A percentile compares a stretch with the other conserved stretches of the same genome.
Evolutionary conservation across 768 basidiomycete genomes (phyloP).

Genomic region (Boletus coccyginus): DNA sequence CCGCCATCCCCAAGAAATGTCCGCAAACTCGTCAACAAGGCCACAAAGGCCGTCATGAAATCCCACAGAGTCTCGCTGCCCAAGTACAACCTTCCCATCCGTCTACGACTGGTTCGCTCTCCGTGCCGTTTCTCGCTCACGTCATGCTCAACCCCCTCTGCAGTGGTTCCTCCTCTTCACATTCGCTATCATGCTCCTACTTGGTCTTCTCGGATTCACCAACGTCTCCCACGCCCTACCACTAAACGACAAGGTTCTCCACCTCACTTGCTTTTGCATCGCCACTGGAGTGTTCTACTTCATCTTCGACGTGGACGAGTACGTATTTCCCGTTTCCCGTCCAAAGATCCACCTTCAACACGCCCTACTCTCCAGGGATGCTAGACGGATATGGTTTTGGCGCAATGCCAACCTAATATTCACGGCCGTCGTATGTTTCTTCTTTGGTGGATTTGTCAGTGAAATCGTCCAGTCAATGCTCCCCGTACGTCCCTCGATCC

Average conservation of each 20-base stretch:
- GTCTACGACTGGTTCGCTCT: constrained; percentile 61
- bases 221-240: constrained; percentile 62
- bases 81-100: constrained; percentile 67
- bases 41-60: constrained; percentile 65
- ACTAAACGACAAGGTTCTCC: constrained; percentile 76
- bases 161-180: constrained; percentile 86
- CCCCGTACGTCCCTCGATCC: constrained; percentile 46
- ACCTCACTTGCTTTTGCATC: constrained; percentile 71
- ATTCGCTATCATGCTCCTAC: constrained; percentile 57
- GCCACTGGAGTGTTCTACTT: constrained; percentile 85
- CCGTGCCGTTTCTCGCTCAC: background rate
- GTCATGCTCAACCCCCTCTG: constrained; percentile 7
- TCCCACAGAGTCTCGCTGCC: constrained; percentile 62
- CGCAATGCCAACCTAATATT: constrained; percentile 66
- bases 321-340: constrained; percentile 26
- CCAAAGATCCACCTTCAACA: background rate
- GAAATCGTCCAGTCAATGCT: constrained; percentile 79
- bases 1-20: constrained; percentile 10
- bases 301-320: constrained; percentile 88
- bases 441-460: constrained; percentile 78
- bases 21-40: constrained; percentile 40
- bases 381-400: constrained; percentile 86
- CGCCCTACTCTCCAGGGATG: constrained; percentile 47
- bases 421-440: constrained; percentile 67
- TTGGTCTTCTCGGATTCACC: constrained; percentile 78